phyloP scores from a whole-genome alignment of 2,329 filamentous ascomycete genomes.

The Gliomastix tumulicola region DNA sequence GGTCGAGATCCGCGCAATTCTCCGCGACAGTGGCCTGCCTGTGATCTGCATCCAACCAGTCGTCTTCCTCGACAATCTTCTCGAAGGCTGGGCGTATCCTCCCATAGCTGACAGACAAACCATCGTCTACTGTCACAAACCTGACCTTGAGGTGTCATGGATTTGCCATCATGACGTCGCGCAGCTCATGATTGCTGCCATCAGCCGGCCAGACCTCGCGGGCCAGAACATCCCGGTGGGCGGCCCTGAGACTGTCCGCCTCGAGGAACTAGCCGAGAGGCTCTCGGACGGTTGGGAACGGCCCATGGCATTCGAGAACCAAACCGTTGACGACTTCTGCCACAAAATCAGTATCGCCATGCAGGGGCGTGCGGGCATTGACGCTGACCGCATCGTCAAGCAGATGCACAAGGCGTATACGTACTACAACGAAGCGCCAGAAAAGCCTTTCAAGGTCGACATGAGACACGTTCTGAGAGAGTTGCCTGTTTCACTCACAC shows the following conservation, averaged over 20 bases:
- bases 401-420: slow-evolving; percentile 33
- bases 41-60: slow-evolving; percentile 27
- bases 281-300: slow-evolving; percentile 21
- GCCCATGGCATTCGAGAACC: slow-evolving; percentile 19
- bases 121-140: slow-evolving; percentile 29
- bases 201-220: slow-evolving; percentile 20
- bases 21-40: slow-evolving; percentile 18
- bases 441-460: slow-evolving; percentile 27
- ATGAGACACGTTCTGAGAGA: slow-evolving; percentile 23
- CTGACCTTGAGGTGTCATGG: slow-evolving; percentile 25
- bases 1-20: slow-evolving; percentile 18
- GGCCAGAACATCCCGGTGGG: slow-evolving; percentile 24
- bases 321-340: slow-evolving; percentile 22
- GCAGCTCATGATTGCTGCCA: slow-evolving; percentile 26
- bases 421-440: slow-evolving; percentile 27
- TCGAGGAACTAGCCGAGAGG: slow-evolving; percentile 21
- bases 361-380: slow-evolving; percentile 21
- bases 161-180: slow-evolving; percentile 30
- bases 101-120: slow-evolving; percentile 22
- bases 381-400: slow-evolving; percentile 21
- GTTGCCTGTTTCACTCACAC: slow-evolving; percentile 18
- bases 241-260: slow-evolving; percentile 23
- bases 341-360: slow-evolving; percentile 20
- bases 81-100: slow-evolving; percentile 28
- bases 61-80: slow-evolving; percentile 27